Conservation (phyloP, 371 early-diverging fungal species). For the Rhizopus delemar region DNA sequence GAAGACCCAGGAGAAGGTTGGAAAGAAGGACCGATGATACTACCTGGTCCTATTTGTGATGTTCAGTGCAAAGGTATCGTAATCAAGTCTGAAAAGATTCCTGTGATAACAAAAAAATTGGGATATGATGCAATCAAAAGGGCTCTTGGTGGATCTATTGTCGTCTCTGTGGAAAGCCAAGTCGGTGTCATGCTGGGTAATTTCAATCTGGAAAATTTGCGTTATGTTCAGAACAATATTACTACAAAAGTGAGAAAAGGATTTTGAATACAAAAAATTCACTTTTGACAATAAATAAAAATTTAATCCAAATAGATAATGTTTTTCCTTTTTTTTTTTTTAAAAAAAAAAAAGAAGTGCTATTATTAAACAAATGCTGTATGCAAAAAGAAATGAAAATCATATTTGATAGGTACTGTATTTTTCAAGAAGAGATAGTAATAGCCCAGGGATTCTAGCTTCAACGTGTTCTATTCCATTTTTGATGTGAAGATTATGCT, state of each 20-base stretch:
- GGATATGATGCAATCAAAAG: constrained; percentile 43
- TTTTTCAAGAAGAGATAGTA: too few relatives aligned
- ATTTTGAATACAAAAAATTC: constrained; percentile 19
- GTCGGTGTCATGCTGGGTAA: constrained; percentile 40
- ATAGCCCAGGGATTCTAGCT: too few relatives aligned
- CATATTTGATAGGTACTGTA: too few relatives aligned
- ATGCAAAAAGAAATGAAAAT: too few relatives aligned
- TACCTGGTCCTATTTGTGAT: constrained; percentile 26
- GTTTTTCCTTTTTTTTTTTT: too few relatives aligned
- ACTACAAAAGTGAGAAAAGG: constrained; percentile 43
- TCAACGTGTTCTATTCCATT: too few relatives aligned
- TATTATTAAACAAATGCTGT: too few relatives aligned
- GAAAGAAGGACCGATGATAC: constrained; percentile 22
- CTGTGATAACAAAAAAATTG: constrained; percentile 38
- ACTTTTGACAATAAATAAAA: too few relatives aligned
- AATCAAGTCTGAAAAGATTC: constrained; percentile 43
- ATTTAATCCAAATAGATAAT: too few relatives aligned
- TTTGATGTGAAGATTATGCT: not conserved
- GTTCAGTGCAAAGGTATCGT: constrained; percentile 21
- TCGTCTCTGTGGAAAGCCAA: constrained; percentile 38
- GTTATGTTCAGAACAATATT: constrained; percentile 40
- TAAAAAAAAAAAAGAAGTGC: too few relatives aligned
- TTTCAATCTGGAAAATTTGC: constrained; percentile 27
- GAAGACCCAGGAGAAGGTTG: constrained; percentile 29
- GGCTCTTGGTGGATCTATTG: constrained; percentile 44